A percentile compares a stretch with the other conserved stretches of the same genome.
Evolutionary conservation across 345 rosid species (phyloP).

Genomic region (Citrus cavaleriei): DNA sequence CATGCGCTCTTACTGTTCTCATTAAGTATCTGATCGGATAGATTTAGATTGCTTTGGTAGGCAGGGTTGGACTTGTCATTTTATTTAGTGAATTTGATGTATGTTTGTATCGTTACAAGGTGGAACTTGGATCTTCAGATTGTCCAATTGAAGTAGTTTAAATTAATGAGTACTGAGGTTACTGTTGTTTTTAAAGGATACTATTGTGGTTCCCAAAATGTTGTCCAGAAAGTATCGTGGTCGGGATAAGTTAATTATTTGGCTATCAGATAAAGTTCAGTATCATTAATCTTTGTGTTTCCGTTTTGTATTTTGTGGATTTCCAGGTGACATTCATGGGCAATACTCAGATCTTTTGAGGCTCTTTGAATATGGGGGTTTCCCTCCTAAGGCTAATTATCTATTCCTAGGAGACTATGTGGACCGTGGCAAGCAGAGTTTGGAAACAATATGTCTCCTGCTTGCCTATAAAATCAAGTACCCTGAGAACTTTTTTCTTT

Average conservation of each 20-base stretch:
- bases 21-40: neutral
- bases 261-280: neutral
- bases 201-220: neutral
- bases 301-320: conserved; percentile 5
- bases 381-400: conserved; percentile 83
- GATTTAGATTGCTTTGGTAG: neutral
- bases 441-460: conserved; percentile 90
- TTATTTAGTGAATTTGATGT: neutral
- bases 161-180: neutral
- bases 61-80: neutral
- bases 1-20: neutral
- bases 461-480: conserved; percentile 87
- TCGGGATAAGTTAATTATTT: neutral
- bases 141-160: neutral
- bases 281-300: neutral
- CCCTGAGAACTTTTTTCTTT: conserved; percentile 82
- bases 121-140: neutral
- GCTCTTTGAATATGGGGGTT: conserved; percentile 89
- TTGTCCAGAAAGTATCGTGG: neutral
- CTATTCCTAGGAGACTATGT: conserved; percentile 88
- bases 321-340: conserved; percentile 90
- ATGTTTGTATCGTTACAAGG: neutral
- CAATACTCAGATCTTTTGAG: conserved; percentile 83
- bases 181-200: neutral
- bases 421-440: conserved; percentile 97